These are phyloP conservation scores for Trapa bicornis DNA, from an alignment of 345 rosid genomes.

Conservation along the genomic window DNA sequence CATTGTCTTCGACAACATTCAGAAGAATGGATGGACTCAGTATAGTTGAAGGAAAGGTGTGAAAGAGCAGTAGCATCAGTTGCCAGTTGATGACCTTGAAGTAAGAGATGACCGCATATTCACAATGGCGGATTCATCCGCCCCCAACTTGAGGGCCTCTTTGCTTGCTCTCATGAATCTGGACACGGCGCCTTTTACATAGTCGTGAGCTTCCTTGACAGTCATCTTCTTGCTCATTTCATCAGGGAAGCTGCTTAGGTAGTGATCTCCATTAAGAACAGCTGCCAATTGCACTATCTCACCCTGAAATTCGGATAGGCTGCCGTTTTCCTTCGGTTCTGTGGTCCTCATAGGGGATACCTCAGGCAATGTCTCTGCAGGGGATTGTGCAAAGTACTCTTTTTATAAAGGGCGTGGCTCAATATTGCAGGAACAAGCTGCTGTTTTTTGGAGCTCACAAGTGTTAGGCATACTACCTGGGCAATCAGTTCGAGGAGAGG, in stretches of 20 bases:
- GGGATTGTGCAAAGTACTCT: neutral
- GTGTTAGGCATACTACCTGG: conserved; percentile 30
- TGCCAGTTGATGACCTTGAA: conserved; percentile 40
- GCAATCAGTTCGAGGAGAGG: conserved; percentile 84
- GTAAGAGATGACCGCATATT: conserved; percentile 90
- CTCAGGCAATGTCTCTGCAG: conserved; percentile 62
- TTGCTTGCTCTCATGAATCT: conserved; percentile 84
- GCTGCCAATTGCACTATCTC: conserved; percentile 94
- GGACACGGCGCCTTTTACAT: conserved; percentile 52
- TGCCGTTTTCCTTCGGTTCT: conserved; percentile 57
- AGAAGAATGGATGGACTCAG: neutral
- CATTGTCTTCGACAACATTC: neutral
- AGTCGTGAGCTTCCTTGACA: conserved; percentile 70
- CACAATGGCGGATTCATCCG: conserved; percentile 79
- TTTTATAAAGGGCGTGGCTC: neutral
- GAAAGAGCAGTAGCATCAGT: conserved; percentile 2
- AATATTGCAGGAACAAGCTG: neutral
- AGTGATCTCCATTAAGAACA: conserved; percentile 85
- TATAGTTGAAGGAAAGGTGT: neutral
- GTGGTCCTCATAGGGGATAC: conserved; percentile 54
- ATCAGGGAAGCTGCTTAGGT: conserved; percentile 68
- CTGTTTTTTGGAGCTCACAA: neutral
- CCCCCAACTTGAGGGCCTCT: conserved; percentile 80
- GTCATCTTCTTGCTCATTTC: conserved; percentile 74
- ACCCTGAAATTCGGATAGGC: conserved; percentile 62